Conservation (phyloP, 257 asterid species). For the Salvia splendens region DNA sequence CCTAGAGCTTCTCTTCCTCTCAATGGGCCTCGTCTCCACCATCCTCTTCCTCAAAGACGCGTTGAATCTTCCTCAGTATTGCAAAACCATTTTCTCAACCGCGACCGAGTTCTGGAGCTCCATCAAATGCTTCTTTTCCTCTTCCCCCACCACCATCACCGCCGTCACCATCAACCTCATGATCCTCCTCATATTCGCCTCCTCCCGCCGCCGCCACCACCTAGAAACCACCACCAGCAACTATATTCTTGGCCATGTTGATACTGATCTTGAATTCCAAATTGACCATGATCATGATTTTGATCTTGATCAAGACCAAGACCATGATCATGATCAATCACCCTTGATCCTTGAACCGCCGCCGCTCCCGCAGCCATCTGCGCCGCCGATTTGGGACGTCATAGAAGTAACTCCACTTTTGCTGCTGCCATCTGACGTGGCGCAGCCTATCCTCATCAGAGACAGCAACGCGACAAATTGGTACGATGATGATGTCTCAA, state of each 20-base stretch:
- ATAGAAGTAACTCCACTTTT: background rate
- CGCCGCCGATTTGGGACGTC: constrained; percentile 10
- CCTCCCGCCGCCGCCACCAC: constrained; percentile 32
- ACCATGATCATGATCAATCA: background rate
- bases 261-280: no score
- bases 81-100: constrained; percentile 34
- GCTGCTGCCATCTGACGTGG: constrained; percentile 4
- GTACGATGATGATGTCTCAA: no score
- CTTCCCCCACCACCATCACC: constrained; percentile 40
- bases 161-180: constrained; percentile 42
- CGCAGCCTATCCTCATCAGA: background rate
- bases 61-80: constrained; percentile 24
- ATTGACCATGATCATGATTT: no score
- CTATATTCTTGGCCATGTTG: background rate
- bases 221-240: constrained; percentile 1
- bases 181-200: constrained; percentile 42
- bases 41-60: constrained; percentile 42
- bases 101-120: constrained; percentile 33
- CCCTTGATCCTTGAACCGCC: constrained; percentile 14
- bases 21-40: constrained; percentile 47
- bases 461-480: background rate
- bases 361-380: constrained; percentile 6
- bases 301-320: background rate
- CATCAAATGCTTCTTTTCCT: constrained; percentile 41
- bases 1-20: constrained; percentile 51